These are phyloP conservation scores for Kwoniella heveanensis DNA, from an alignment of 768 basidiomycete genomes.

Conservation along the genomic window DNA sequence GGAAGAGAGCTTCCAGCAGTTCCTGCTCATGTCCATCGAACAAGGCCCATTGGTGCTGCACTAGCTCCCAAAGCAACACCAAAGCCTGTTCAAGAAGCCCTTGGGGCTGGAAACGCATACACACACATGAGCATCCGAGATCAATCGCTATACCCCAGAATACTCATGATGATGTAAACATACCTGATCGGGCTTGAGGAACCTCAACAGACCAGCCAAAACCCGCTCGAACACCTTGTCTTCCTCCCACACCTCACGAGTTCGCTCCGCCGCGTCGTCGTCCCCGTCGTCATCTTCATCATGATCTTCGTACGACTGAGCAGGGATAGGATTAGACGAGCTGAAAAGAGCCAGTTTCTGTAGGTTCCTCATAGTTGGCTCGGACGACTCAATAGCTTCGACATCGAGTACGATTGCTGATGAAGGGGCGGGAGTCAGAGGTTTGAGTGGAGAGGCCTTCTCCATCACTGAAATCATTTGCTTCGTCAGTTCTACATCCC, in stretches of 20 bases:
- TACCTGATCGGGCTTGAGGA: slow-evolving; percentile 69
- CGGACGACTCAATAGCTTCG: slow-evolving; percentile 64
- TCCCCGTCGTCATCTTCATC: slow-evolving; percentile 6
- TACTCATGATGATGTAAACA: slow-evolving; percentile 35
- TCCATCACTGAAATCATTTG: slow-evolving; percentile 59
- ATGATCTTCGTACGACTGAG: slow-evolving; percentile 7
- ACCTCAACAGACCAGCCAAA: slow-evolving; percentile 67
- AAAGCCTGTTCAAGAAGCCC: slow-evolving; percentile 75
- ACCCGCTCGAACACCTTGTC: slow-evolving; percentile 71
- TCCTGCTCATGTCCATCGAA: slow-evolving; percentile 80
- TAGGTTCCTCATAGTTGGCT: slow-evolving; percentile 63
- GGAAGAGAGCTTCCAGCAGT: slow-evolving; percentile 70
- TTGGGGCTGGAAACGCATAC: slow-evolving; percentile 60
- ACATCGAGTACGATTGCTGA: slow-evolving; percentile 63
- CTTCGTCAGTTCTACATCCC: too few relatives aligned
- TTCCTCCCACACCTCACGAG: slow-evolving; percentile 66
- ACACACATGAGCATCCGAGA: neutral
- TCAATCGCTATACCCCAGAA: slow-evolving; percentile 1
- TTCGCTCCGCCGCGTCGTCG: slow-evolving; percentile 11
- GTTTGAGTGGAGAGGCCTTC: slow-evolving; percentile 60
- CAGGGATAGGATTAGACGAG: slow-evolving; percentile 28
- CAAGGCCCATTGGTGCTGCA: slow-evolving; percentile 71
- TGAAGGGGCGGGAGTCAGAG: slow-evolving; percentile 58
- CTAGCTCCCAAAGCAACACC: slow-evolving; percentile 79
- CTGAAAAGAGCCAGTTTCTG: slow-evolving; percentile 64